These are phyloP conservation scores for Ambrosiella beaveri DNA, from an alignment of 2,329 filamentous ascomycete species.

Conservation along the genomic window DNA sequence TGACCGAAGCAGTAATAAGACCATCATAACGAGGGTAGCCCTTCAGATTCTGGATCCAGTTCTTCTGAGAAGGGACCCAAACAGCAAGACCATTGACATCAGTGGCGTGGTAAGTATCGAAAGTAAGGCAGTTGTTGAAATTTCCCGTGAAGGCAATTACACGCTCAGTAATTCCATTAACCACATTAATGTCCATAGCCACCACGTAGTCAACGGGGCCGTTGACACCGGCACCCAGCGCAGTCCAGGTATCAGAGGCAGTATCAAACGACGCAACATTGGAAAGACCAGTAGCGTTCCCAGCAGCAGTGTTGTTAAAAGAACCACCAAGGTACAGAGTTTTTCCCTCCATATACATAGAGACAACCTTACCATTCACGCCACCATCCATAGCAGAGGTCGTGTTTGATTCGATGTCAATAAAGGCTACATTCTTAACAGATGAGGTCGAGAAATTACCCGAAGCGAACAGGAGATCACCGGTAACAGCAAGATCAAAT, in stretches of 20 bases:
- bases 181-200: conserved; percentile 63
- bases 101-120: conserved; percentile 43
- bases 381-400: conserved; percentile 50
- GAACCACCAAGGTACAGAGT: conserved; percentile 66
- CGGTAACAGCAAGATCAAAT: conserved; percentile 46
- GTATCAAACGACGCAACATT: conserved; percentile 65
- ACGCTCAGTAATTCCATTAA: conserved; percentile 46
- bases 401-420: conserved; percentile 45
- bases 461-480: conserved; percentile 54
- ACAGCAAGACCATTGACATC: conserved; percentile 63
- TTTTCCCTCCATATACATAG: conserved; percentile 49
- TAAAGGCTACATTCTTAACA: conserved; percentile 59
- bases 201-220: conserved; percentile 61
- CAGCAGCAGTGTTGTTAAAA: conserved; percentile 57
- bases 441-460: conserved; percentile 63
- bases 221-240: conserved; percentile 74
- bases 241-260: conserved; percentile 49
- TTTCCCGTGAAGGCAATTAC: conserved; percentile 66
- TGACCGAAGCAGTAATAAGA: conserved; percentile 48
- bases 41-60: conserved; percentile 74
- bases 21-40: conserved; percentile 52
- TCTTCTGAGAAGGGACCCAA: conserved; percentile 71
- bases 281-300: conserved; percentile 45
- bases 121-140: conserved; percentile 57
- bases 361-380: conserved; percentile 60